A percentile compares a stretch with the other conserved stretches of the same genome.
These are phyloP conservation scores for Ophiostoma novo-ulmi DNA, from an alignment of 2,329 filamentous ascomycete species.

Conservation along the genomic window DNA sequence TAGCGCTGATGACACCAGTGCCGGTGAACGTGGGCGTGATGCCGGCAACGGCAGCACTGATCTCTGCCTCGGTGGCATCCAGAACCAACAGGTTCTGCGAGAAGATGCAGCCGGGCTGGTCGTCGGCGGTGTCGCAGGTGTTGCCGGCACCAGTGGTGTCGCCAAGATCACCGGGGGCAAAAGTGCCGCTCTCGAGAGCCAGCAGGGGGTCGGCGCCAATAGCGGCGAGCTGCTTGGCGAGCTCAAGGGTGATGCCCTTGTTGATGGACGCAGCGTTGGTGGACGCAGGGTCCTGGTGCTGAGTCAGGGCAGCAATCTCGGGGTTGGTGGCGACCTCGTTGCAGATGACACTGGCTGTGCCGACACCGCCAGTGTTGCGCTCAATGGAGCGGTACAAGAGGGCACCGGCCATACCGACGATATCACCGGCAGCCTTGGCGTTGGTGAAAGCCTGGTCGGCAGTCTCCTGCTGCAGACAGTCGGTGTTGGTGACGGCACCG, in stretches of 20 bases:
- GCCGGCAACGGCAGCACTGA: slow-evolving; percentile 46
- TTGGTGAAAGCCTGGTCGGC: slow-evolving; percentile 60
- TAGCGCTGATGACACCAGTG: slow-evolving; percentile 29
- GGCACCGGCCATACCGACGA: slow-evolving; percentile 48
- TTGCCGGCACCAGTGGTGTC: slow-evolving; percentile 45
- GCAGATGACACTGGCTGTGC: slow-evolving; percentile 54
- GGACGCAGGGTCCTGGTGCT: slow-evolving; percentile 65
- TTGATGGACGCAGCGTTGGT: slow-evolving; percentile 48
- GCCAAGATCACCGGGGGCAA: slow-evolving; percentile 48
- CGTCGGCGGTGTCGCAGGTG: slow-evolving; percentile 48
- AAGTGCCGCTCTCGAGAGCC: slow-evolving; percentile 59
- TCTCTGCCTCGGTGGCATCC: slow-evolving; percentile 50
- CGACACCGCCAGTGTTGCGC: slow-evolving; percentile 56
- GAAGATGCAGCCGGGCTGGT: slow-evolving; percentile 53
- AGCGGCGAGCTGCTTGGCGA: slow-evolving; percentile 55
- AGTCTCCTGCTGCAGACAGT: slow-evolving; percentile 55
- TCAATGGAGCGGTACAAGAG: slow-evolving; percentile 52
- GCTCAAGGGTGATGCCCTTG: slow-evolving; percentile 55
- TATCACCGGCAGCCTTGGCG: slow-evolving; percentile 50
- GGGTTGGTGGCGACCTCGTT: slow-evolving; percentile 53
- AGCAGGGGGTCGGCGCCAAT: slow-evolving; percentile 59
- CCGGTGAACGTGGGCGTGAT: slow-evolving; percentile 30
- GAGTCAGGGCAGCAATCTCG: slow-evolving; percentile 58
- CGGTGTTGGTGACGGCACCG: slow-evolving; percentile 39
- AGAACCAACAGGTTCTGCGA: slow-evolving; percentile 49